Evolutionary conservation across 805 yeast genomes (phyloP).

Genomic region (Lipomyces kockii): DNA sequence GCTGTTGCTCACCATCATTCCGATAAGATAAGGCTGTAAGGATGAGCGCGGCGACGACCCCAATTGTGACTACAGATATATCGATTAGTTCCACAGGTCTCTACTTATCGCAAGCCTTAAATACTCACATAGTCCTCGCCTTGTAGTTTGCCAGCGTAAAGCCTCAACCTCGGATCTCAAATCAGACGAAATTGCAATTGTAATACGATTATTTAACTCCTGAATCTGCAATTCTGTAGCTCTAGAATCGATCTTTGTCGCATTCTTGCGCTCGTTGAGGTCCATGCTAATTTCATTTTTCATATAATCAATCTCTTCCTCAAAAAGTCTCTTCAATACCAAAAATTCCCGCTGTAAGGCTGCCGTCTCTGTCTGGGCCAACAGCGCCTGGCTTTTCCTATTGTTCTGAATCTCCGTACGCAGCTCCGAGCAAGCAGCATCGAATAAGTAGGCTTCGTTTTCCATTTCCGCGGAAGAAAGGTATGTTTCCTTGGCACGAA

Average conservation of each 20-base stretch:
- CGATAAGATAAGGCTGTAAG: slow-evolving; percentile 24
- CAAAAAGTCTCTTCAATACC: slow-evolving; percentile 74
- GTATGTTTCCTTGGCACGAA: slow-evolving; percentile 44
- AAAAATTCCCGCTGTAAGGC: slow-evolving; percentile 73
- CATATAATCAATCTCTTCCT: slow-evolving; percentile 61
- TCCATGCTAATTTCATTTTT: slow-evolving; percentile 82
- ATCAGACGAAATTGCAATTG: slow-evolving; percentile 78
- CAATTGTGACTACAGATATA: slow-evolving; percentile 26
- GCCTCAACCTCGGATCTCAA: slow-evolving; percentile 85
- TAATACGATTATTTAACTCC: slow-evolving; percentile 81
- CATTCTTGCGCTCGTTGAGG: slow-evolving; percentile 82
- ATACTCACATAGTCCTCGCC: slow-evolving; percentile 67
- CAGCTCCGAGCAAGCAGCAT: slow-evolving; percentile 89
- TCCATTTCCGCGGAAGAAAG: slow-evolving; percentile 69
- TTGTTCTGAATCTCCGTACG: slow-evolving; percentile 75
- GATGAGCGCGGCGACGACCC: slow-evolving; percentile 30
- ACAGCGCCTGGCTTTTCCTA: slow-evolving; percentile 71
- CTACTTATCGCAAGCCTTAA: not conserved
- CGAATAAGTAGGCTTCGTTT: slow-evolving; percentile 84
- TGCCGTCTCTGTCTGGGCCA: slow-evolving; percentile 67
- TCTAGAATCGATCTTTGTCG: slow-evolving; percentile 76
- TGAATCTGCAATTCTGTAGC: slow-evolving; percentile 71
- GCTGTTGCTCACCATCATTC: slow-evolving; percentile 16
- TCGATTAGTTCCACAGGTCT: not conserved
- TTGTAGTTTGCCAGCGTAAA: slow-evolving; percentile 89